Evolutionary conservation across 2,329 filamentous ascomycete genomes (phyloP).

Genomic region (Trichoderma cornu-damae): DNA sequence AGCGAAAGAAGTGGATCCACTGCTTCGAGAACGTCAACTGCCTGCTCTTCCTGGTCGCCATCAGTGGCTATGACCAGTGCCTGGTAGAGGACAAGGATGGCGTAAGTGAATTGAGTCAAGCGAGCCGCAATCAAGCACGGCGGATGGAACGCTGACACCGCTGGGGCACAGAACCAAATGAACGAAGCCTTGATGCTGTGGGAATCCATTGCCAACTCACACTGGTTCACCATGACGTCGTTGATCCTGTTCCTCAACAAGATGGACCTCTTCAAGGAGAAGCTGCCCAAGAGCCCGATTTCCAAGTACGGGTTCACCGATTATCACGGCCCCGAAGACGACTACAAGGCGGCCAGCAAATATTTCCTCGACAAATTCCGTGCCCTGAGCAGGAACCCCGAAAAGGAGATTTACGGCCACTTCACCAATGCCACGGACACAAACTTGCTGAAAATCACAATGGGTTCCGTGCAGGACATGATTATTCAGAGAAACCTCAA

Average conservation of each 20-base stretch:
- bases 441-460: constrained; percentile 73
- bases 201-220: constrained; percentile 80
- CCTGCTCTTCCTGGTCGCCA: constrained; percentile 88
- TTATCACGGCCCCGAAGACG: constrained; percentile 81
- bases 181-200: constrained; percentile 82
- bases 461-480: constrained; percentile 71
- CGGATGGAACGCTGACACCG: constrained; percentile 20
- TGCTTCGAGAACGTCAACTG: constrained; percentile 98
- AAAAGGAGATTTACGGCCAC: constrained; percentile 98
- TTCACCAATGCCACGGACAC: constrained; percentile 99
- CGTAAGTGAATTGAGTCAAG: constrained; percentile 24
- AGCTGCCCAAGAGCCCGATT: constrained; percentile 75
- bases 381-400: constrained; percentile 84
- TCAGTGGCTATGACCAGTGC: constrained; percentile 94
- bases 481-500: constrained; percentile 99
- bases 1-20: constrained; percentile 99
- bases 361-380: constrained; percentile 99
- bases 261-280: constrained; percentile 84
- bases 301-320: constrained; percentile 78
- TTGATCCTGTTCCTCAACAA: constrained; percentile 89
- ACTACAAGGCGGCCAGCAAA: constrained; percentile 93
- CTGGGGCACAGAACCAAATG: constrained; percentile 70
- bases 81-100: constrained; percentile 95
- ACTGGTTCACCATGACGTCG: constrained; percentile 86
- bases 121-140: too few relatives aligned